phyloP scores from a whole-genome alignment of 176 grass and related monocot genomes.

The Triticum timopheevii region DNA sequence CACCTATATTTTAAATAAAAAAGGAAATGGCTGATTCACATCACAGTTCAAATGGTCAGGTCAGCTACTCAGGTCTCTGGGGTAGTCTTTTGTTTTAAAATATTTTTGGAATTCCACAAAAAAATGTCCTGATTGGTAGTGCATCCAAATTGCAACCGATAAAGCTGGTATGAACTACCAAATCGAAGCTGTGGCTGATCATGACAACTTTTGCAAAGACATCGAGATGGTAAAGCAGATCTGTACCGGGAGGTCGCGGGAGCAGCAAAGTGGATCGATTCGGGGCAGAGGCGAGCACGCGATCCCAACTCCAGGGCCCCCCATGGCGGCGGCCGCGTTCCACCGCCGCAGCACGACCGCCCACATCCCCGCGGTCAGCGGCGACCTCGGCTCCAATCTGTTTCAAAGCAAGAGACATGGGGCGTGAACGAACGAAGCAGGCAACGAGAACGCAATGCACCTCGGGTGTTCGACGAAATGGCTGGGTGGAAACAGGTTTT shows the following conservation, averaged over 20 bases:
- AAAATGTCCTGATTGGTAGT: neutral
- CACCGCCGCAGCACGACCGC: neutral
- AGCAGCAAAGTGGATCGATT: neutral
- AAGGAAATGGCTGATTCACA: neutral
- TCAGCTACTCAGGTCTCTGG: neutral
- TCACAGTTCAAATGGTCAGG: neutral
- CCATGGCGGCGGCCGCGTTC: neutral
- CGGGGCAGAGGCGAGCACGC: neutral
- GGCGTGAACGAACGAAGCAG: neutral
- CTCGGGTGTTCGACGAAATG: conserved; percentile 24
- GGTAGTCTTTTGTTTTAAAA: too few species aligned
- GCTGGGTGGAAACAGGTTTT: neutral
- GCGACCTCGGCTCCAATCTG: neutral
- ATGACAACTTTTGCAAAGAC: neutral
- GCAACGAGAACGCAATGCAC: neutral
- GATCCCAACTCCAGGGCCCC: neutral
- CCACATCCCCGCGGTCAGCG: neutral
- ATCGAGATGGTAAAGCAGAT: neutral
- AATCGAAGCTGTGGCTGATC: neutral
- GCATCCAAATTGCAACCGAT: neutral
- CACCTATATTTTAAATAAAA: neutral
- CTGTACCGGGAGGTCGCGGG: neutral
- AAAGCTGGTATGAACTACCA: neutral
- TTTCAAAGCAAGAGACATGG: neutral
- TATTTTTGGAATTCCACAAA: too few species aligned